Conservation (phyloP, 129 eudicot genomes). For the Tagetes patula region DNA sequence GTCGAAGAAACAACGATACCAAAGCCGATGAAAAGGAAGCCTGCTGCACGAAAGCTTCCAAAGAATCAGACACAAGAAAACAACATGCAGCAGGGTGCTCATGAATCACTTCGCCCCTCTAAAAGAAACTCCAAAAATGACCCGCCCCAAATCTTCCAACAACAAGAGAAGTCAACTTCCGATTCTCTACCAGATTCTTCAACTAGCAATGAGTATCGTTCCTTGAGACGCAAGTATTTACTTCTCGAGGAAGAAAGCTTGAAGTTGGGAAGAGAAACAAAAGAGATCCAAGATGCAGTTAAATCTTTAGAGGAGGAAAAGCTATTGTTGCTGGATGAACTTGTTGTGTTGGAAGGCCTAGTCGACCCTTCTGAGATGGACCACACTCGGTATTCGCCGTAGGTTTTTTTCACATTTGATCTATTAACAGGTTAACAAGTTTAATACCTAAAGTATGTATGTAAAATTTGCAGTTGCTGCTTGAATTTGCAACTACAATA, state of each 20-base stretch:
- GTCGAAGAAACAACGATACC: constrained; percentile 38
- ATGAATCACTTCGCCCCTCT: constrained; percentile 39
- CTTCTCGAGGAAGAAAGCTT: constrained; percentile 83
- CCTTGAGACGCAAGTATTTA: constrained; percentile 73
- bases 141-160: constrained; percentile 40
- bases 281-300: constrained; percentile 56
- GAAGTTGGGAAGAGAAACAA: constrained; percentile 59
- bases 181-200: constrained; percentile 65
- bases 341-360: constrained; percentile 88
- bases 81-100: constrained; percentile 37
- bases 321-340: constrained; percentile 72
- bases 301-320: constrained; percentile 46
- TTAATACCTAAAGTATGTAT: constrained; percentile 8
- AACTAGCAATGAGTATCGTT: constrained; percentile 65
- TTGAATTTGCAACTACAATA: constrained; percentile 5
- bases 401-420: background rate
- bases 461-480: constrained; percentile 19
- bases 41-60: constrained; percentile 41
- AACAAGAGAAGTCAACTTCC: constrained; percentile 54
- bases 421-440: background rate
- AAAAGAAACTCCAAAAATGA: constrained; percentile 54
- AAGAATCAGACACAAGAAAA: constrained; percentile 49
- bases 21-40: constrained; percentile 60
- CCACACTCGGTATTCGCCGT: background rate
- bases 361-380: constrained; percentile 61